A percentile compares a stretch with the other conserved stretches of the same genome.
phyloP scores from a whole-genome alignment of 495 filamentous ascomycete species.

The Acidomyces sp. region DNA sequence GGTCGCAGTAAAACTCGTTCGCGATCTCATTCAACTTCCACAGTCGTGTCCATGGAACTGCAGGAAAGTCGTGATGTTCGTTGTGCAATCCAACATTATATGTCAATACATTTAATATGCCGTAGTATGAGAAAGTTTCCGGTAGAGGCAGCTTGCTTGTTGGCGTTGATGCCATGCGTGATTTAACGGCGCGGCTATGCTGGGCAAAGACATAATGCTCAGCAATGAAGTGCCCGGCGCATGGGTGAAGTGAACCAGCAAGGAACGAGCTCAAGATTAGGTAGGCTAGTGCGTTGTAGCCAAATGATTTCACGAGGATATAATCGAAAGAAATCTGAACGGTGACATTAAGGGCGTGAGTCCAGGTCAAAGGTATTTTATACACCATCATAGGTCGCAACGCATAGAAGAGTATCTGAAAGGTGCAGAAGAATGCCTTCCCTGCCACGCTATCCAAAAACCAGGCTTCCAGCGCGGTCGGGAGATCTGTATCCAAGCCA shows the following conservation, averaged over 20 bases:
- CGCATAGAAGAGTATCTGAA: constrained; percentile 99
- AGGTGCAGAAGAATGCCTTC: constrained; percentile 98
- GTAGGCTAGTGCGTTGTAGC: constrained; percentile 55
- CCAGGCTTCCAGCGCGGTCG: constrained; percentile 80
- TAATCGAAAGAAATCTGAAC: constrained; percentile 69
- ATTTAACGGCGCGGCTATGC: constrained; percentile 19
- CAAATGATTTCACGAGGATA: constrained; percentile 44
- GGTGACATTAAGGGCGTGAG: constrained; percentile 69
- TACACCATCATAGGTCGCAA: constrained; percentile 94
- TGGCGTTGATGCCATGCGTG: too few species aligned
- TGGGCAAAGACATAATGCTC: constrained; percentile 97
- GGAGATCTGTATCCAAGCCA: constrained; percentile 91
- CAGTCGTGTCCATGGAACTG: constrained; percentile 84
- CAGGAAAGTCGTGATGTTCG: constrained; percentile 97
- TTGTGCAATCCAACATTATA: constrained; percentile 98
- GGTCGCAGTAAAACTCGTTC: constrained; percentile 77
- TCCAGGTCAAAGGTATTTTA: constrained; percentile 69
- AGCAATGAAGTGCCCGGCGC: constrained; percentile 95
- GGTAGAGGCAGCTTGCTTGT: constrained; percentile 18
- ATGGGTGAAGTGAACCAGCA: constrained; percentile 85
- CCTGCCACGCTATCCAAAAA: constrained; percentile 92
- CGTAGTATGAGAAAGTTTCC: constrained; percentile 97
- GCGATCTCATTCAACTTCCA: constrained; percentile 65
- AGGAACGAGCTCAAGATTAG: constrained; percentile 79
- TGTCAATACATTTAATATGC: constrained; percentile 76